Conservation (phyloP, 2,329 filamentous ascomycete genomes). For the Chaetomium globosum region DNA sequence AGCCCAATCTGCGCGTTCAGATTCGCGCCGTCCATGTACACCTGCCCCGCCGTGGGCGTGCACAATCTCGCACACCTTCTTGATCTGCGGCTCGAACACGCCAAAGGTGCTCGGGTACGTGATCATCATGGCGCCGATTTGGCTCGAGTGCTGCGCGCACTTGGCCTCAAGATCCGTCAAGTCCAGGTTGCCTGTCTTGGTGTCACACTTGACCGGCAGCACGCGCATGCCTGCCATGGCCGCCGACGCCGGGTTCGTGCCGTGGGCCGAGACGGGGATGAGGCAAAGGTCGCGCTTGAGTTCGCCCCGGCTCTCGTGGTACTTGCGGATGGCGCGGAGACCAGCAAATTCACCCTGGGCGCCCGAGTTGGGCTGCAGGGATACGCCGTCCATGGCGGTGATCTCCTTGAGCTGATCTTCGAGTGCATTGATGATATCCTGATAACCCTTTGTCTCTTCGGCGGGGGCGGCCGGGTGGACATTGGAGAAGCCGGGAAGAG, state of each 20-base stretch:
- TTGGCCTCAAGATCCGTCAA: conserved; percentile 82
- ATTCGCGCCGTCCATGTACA: conserved; percentile 99
- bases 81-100: conserved; percentile 89
- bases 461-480: conserved; percentile 79
- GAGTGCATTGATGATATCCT: conserved; percentile 70
- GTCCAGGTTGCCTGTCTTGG: conserved; percentile 84
- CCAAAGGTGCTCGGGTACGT: conserved; percentile 96
- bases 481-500: conserved; percentile 72
- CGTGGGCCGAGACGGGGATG: conserved; percentile 92
- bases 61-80: conserved; percentile 80
- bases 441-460: conserved; percentile 68
- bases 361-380: conserved; percentile 91
- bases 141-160: conserved; percentile 81
- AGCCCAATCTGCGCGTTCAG: conserved; percentile 98
- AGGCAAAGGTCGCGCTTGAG: conserved; percentile 86
- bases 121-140: conserved; percentile 92
- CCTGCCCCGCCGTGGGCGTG: conserved; percentile 84
- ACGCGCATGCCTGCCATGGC: conserved; percentile 96
- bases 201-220: conserved; percentile 87
- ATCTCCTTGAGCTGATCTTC: conserved; percentile 76
- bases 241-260: conserved; percentile 92
- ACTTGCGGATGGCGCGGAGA: conserved; percentile 83
- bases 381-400: conserved; percentile 87
- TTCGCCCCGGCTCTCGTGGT: conserved; percentile 67
- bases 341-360: conserved; percentile 95